Evolutionary conservation across 2,329 filamentous ascomycete genomes (phyloP), one percentile per base, ranked within the genome.

Genomic region (Penicillium sp.): DNA sequence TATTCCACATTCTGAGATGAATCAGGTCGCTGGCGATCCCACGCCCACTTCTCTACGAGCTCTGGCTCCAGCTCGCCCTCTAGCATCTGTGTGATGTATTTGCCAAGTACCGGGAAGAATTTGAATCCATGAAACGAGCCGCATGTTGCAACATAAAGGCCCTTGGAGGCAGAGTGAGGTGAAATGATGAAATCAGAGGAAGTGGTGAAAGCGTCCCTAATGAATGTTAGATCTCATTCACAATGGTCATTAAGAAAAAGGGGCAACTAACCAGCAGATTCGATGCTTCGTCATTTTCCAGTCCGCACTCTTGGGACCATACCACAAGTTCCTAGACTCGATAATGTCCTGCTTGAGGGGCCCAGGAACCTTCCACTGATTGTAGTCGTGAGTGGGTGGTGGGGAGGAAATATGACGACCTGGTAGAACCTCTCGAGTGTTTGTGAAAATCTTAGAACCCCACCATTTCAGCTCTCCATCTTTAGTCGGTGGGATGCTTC

Each of bases 141-240:
- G 13, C 66, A 66, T 0, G 64, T 76, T 1, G 76, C 76, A n/a
- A 79, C 56, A 56, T 75, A 78, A 0, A 79, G 65, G 5, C 75
- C 74, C 46, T 70, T 67, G 5, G 72, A 67, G 16, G 70, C 73
- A 2, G 76, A 62, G 60, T 79, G 77, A 10, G 75, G 75, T 4
- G 75, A 78, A 61, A 79, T 79, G 58, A 79, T 77, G 58, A 78
- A 78, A 63, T 79, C 85, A 19, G 78, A 77, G 64, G 76, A 83
- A 2, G 83, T 79, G 0, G 84, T 86, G 62, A 87, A 83, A 9
- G 85, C 86, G 59, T 88, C 86, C 86, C 86, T 88, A 51, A 5
- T 37, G 6, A 31, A 4, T 49, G 51, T 57, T 49, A 59, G 29
- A 43, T 52, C 16, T 24, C n/a, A 3, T 37, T 39, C 42, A 11